A percentile compares a stretch with the other conserved stretches of the same genome.
These are phyloP conservation scores for Dillenia turbinata DNA, from an alignment of 164 flowering plant genomes.

Conservation along the genomic window DNA sequence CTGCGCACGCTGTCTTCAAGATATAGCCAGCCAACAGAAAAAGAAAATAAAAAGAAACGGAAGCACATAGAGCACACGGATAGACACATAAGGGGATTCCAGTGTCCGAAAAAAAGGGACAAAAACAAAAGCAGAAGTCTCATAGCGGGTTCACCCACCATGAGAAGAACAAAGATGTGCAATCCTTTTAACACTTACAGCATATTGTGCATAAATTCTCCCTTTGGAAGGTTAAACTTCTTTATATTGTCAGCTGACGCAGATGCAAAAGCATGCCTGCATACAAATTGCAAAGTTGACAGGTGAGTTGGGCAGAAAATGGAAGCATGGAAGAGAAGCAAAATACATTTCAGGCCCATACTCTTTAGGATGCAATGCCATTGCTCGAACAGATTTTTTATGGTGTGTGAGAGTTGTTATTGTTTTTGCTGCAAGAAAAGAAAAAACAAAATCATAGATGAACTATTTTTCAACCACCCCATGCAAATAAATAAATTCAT, in stretches of 20 bases:
- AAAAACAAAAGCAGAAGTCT: no score
- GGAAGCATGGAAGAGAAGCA: neutral
- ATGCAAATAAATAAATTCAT: neutral
- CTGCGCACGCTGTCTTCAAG: no score
- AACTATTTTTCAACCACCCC: neutral
- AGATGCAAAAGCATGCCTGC: slow-evolving; percentile 87
- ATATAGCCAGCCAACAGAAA: no score
- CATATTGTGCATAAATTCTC: slow-evolving; percentile 98
- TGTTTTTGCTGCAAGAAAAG: slow-evolving; percentile 61
- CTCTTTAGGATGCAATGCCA: slow-evolving; percentile 96
- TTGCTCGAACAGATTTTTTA: slow-evolving; percentile 96
- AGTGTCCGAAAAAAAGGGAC: no score
- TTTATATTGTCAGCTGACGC: slow-evolving; percentile 99
- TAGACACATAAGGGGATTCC: no score
- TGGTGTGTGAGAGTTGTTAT: slow-evolving; percentile 93
- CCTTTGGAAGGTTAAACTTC: slow-evolving; percentile 89
- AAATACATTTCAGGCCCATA: slow-evolving; percentile 25
- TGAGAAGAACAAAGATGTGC: neutral
- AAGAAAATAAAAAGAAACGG: no score
- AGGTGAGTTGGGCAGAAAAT: neutral
- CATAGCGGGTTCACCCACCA: no score
- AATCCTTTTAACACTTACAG: slow-evolving; percentile 60
- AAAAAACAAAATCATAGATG: slow-evolving; percentile 3
- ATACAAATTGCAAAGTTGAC: neutral
- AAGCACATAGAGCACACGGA: no score